Evolutionary conservation across 345 rosid genomes (phyloP), one percentile per base, ranked within the genome.

Genomic region (Turnera subulata): DNA sequence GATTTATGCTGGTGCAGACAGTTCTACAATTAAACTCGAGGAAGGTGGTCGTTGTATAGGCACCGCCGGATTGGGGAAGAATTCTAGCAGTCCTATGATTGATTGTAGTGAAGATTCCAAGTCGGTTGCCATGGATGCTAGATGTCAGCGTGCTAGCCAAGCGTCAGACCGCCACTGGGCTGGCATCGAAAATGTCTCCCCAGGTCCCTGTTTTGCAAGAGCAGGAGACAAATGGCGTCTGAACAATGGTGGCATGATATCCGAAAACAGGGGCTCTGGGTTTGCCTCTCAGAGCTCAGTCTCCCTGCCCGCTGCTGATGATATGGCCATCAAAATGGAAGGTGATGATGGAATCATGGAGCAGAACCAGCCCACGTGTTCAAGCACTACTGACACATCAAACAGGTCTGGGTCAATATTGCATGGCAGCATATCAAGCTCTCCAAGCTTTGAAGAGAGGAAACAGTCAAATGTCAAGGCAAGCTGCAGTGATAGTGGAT

Each of bases 361-460:
- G 45, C 78, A 74, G 19, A 78, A 73, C 58, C 78, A 61, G 59
- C 84, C 71, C 37, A 50, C 78, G 42, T 64, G 78, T 56, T 80
- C 86, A 29, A 78, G 84, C 76, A 70, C 53, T 75, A 79, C 91
- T 1, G 88, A 83, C 67, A 80, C 96, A 43, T 84, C 96, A n/a
- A 73, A 74, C 43, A 76, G 75, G 62, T 78, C 86, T 54, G 86
- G 86, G 6, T 85, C 85, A 1, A 44, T 77, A 59, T 60, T 75
- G 53, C 80, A 61, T 0, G 72, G 73, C 54, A 78, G 85, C 67
- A 74, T 82, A 50, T 78, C 83, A 17, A 84, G 84, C 66, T 82
- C 83, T 22, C 73, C 71, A 22, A 82, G 80, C 60, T 67, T 75
- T 51, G 83, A 76, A 65, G 81, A 69, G 46, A 72, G 55, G 47